Base-by-base conservation (phyloP, 495 filamentous ascomycete genomes). In the Penicillium lividum region DNA sequence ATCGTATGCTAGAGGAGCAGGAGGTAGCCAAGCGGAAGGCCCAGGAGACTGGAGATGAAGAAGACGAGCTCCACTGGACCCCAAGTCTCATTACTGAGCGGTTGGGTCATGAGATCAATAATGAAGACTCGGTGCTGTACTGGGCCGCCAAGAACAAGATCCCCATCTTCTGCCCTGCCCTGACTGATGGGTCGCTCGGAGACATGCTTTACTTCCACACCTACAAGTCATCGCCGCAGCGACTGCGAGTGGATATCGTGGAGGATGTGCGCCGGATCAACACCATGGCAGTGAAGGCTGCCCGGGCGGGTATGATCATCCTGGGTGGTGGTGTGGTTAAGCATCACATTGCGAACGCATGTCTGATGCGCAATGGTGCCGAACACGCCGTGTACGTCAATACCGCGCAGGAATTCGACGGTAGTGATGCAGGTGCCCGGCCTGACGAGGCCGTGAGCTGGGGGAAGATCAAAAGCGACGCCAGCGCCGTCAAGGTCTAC, bases 131-230 rank as follows among this genome's bases (percentile, higher is more conserved):
- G 2, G 91, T 98, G 4, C 89, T 89, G 64, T 97, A 97, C 77
- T 98, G 94, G 94, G 92, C 92, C 0, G 91, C 86, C 67, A 89
- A 88, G 69, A 97, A 98, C 75, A 74, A 90, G 71, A 98, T 98
- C 53, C 95, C 94, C 0, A 86, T 98, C 9, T 98, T 98, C 81
- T 97, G 93, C 66, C 95, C 94, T 0, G 94, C 94, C 8, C 76
- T 98, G 59, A 98, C 95, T 3, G 94, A 98, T 63, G 95, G 94
- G 6, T 93, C 89, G 50, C 74, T 98, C 16, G 95, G 94, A 0
- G 94, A 98, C 68, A 98, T 98, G 95, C 73, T 98, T 27, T 97
- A 96, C 70, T 97, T 97, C 73, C 92, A 98, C 76, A 94, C 92
- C 2, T 98, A 87, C 83, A 90, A 89, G 66, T 76, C 88, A 0